Percentiles rank a stretch among this genome's conserved stretches.
Conservation (phyloP, 352 stramenopile species). For the Phytophthora sansomeana region DNA sequence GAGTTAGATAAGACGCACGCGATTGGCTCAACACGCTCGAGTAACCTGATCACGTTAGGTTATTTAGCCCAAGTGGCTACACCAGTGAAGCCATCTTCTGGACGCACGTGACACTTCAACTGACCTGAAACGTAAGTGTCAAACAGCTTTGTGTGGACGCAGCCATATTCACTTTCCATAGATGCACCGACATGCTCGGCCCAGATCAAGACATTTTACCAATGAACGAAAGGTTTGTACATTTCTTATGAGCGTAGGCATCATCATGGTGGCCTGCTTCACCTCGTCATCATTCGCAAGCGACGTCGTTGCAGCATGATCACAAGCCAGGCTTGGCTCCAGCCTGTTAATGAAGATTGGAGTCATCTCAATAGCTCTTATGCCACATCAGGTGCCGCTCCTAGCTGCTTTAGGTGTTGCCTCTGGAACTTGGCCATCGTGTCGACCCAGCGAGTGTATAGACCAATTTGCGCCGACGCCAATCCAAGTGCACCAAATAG, state of each 20-base stretch:
- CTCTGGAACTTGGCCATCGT: conserved; percentile 48
- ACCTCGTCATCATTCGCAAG: too few species aligned
- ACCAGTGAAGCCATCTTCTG: neutral
- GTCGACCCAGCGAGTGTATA: conserved; percentile 58
- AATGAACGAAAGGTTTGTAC: neutral
- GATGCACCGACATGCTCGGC: too few species aligned
- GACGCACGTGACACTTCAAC: neutral
- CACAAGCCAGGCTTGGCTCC: too few species aligned
- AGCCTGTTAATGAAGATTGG: neutral
- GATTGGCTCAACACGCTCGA: conserved; percentile 26
- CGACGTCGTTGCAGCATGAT: too few species aligned
- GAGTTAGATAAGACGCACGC: conserved; percentile 24
- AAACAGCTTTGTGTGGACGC: neutral
- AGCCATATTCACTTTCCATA: too few species aligned
- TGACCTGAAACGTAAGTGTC: neutral
- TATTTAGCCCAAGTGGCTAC: conserved; percentile 8
- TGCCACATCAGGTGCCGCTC: conserved; percentile 25
- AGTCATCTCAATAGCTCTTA: conserved; percentile 25
- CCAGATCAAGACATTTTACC: too few species aligned
- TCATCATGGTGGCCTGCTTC: neutral
- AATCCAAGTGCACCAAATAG: conserved; percentile 55
- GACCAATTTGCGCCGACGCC: conserved; percentile 52
- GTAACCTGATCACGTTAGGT: conserved; percentile 9
- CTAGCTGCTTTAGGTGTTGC: conserved; percentile 29
- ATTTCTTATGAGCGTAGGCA: neutral